Base-by-base conservation (phyloP, 176 grass and related monocot species). In the Calamus simplicifolius region DNA sequence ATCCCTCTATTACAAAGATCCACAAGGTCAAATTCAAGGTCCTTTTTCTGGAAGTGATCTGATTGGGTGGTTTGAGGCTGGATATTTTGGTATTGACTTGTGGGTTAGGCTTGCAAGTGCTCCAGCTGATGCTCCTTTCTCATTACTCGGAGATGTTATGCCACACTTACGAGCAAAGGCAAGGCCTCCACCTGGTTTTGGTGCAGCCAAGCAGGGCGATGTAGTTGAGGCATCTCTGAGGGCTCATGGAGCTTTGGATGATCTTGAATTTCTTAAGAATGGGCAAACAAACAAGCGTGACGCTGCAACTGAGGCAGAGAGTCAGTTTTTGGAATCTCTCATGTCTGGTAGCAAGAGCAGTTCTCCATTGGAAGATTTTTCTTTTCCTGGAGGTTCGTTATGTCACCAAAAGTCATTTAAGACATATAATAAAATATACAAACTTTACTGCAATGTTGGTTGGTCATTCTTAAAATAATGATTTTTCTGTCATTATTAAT, bases 1-100 rank as follows among this genome's bases (percentile, higher is more conserved):
- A 49, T 86, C 79, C 54, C 72, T 99, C 58, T 85, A 69, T 69
- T 99, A 99, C 64, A 93, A 99, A 85, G 94, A 99, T 53, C 94
- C 94, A 26, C 85, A 89, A 43, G 88, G 88, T 66, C 94, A 73
- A 70, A 56, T 99, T 70, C 94, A 93, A 80, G 94, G 94, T 64
- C 94, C 94, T 27, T 99, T 99, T 75, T 81, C 84, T 82, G 94
- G 94, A 66, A 84, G 80, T 13, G 88, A 99, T 73, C 77, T 99
- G 28, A 89, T 99, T 77, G 70, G 76, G 29, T 99, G 94, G 94
- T 99, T 88, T 56, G 94, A 99, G 70, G 81, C 94, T 54, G 69
- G 81, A 61, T 99, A 83, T 80, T 99, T 99, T 73, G 94, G 94
- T 73, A 93, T 99, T 55, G 85, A 99, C 78, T 85, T 99, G 61